Evolutionary conservation across 345 rosid genomes (phyloP).

Genomic region (Euphorbia tirucalli): DNA sequence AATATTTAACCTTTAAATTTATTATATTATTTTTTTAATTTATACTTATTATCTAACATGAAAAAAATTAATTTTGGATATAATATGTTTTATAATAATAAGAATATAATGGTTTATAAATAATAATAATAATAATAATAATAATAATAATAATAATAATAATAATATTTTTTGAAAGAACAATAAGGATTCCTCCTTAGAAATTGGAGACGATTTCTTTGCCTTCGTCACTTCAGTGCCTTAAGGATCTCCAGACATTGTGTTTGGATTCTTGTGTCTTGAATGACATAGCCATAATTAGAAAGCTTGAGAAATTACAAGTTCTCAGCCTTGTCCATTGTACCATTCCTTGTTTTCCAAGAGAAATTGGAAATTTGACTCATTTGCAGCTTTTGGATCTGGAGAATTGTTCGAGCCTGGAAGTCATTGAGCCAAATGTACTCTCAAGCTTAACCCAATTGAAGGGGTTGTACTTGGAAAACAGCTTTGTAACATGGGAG

Average conservation of each 20-base stretch:
- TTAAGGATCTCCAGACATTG: background rate
- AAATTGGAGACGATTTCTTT: background rate
- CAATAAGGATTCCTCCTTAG: background rate
- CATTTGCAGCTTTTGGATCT: slow-evolving; percentile 14
- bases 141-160: no score
- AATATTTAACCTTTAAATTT: no score
- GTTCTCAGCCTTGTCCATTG: background rate
- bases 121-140: no score
- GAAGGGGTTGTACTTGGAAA: slow-evolving; percentile 22
- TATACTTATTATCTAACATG: no score
- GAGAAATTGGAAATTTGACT: background rate
- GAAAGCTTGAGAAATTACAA: background rate
- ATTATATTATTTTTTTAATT: no score
- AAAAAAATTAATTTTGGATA: no score
- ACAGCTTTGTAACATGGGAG: slow-evolving; percentile 21
- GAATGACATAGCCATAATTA: background rate
- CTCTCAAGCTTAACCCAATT: slow-evolving; percentile 13
- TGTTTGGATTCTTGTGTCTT: background rate
- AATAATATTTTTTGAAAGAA: no score
- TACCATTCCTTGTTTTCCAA: background rate
- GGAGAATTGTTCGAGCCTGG: slow-evolving; percentile 7
- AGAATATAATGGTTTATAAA: no score
- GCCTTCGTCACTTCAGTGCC: background rate
- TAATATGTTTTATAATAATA: no score
- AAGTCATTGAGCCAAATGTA: slow-evolving; percentile 3